phyloP scores from a whole-genome alignment of 805 yeast species.

The Candida pseudoglaebosa region DNA sequence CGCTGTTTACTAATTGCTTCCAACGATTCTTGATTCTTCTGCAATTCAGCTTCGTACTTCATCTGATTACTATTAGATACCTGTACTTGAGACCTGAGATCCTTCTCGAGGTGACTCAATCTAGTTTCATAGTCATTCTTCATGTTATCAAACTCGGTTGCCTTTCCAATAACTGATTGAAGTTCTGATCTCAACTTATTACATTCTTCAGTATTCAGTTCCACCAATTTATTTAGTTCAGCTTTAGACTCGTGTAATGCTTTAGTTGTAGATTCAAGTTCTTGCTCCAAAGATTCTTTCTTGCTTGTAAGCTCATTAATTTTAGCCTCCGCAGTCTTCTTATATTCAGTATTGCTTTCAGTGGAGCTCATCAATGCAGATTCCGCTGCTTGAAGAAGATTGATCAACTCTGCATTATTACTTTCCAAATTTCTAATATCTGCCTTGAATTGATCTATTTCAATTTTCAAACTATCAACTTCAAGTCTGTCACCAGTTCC shows the following conservation, averaged over 20 bases:
- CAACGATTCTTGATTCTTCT: conserved; percentile 50
- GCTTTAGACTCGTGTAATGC: conserved; percentile 20
- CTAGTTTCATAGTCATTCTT: conserved; percentile 29
- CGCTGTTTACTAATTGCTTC: conserved; percentile 22
- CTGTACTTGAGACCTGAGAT: conserved; percentile 39
- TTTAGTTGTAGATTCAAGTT: conserved; percentile 17
- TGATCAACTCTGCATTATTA: conserved; percentile 57
- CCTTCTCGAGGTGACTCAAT: conserved; percentile 23
- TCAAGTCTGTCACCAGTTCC: conserved; percentile 1
- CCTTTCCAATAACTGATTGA: conserved; percentile 23
- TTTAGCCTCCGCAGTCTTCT: conserved; percentile 20
- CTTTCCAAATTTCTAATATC: conserved; percentile 56
- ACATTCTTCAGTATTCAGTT: conserved; percentile 20
- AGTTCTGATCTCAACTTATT: conserved; percentile 22
- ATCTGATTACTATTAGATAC: conserved; percentile 47
- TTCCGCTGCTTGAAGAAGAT: conserved; percentile 65
- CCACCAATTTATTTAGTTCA: conserved; percentile 16
- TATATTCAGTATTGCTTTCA: conserved; percentile 45
- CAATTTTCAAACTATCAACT: conserved; percentile 15
- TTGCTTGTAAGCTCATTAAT: conserved; percentile 19
- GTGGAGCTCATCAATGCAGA: conserved; percentile 55
- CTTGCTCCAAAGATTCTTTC: conserved; percentile 18
- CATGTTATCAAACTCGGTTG: conserved; percentile 30
- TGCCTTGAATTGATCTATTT: conserved; percentile 44
- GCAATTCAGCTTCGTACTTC: conserved; percentile 54